phyloP scores from a whole-genome alignment of 1,284 basidiomycete genomes.

The Wolfiporia cocos region DNA sequence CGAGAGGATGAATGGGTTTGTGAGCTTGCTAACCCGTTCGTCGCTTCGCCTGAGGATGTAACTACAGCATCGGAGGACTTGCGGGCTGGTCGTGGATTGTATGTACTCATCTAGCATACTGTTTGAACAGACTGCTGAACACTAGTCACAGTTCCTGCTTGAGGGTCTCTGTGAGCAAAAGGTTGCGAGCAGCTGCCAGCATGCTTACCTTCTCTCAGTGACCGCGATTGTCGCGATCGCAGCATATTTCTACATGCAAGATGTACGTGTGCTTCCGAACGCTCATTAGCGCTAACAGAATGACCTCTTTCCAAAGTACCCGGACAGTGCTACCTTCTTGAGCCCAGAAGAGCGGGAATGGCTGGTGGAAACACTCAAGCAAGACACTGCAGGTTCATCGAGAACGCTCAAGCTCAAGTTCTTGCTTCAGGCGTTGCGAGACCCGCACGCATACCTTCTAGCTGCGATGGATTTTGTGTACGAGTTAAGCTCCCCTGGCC shows the following conservation, averaged over 20 bases:
- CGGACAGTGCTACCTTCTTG: conserved; percentile 27
- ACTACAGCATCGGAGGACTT: conserved; percentile 8
- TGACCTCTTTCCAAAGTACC: conserved; percentile 17
- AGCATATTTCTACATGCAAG: conserved; percentile 32
- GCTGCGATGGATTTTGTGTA: conserved; percentile 13
- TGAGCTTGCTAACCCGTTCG: no score
- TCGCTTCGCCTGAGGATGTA: no score
- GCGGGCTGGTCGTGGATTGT: conserved; percentile 13
- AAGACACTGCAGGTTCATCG: conserved; percentile 11
- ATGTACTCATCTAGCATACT: no score
- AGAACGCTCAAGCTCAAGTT: conserved; percentile 18
- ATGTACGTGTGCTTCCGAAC: conserved; percentile 9
- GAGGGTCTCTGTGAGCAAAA: conserved; percentile 24
- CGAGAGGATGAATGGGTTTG: conserved; percentile 5
- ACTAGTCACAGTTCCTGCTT: conserved; percentile 6
- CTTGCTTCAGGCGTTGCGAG: conserved; percentile 16
- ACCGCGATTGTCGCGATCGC: conserved; percentile 31
- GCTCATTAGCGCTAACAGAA: no score
- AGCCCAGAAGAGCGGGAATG: conserved; percentile 22
- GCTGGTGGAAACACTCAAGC: conserved; percentile 25
- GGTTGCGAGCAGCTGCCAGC: no score
- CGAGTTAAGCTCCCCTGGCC: not conserved
- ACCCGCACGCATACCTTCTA: conserved; percentile 15
- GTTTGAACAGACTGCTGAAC: no score
- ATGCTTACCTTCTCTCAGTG: conserved; percentile 10